Evolutionary conservation across 2,329 filamentous ascomycete species (phyloP), one percentile per base, ranked within the genome.

Genomic region (Aspergillus arachidicola): DNA sequence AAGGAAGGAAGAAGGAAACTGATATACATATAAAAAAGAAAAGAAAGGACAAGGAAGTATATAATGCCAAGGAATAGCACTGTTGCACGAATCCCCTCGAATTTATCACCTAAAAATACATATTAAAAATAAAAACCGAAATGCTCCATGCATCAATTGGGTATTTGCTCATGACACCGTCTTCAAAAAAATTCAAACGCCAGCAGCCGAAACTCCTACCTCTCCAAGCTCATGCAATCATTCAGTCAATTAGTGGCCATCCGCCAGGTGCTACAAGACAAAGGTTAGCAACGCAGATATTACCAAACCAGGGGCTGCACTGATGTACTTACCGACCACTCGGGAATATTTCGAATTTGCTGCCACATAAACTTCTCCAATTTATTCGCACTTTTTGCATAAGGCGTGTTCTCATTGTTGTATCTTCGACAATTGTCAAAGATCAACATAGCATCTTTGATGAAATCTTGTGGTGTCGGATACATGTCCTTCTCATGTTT

Each of bases 341-440:
- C 94, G 0, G 94, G 94, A 58, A 97, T 92, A 69, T 91, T 91
- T 75, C 91, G 90, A 78, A 97, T 93, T 79, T 94, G 92, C 76
- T 89, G 86, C 92, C 93, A 97, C 94, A 98, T 96, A 75, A 89
- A 96, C 79, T 95, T 96, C 75, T 90, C 95, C 48, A 99, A 83
- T 75, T 95, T 95, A 76, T 93, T 96, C 46, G 95, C 95, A 61
- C 91, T 93, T 82, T 99, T 99, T 28, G 93, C 93, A 76, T 99
- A 99, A 0, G 93, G 90, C 0, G 94, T 99, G 50, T 84, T 96
- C 80, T 97, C 94, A 71, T 94, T 96, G 75, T 99, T 99, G 83
- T 98, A 99, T 74, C 91, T 90, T 69, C 94, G 89, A 78, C 95
- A 99, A 77, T 99, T 99, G 76, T 94, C 88, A 73, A 96, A 97